A percentile compares a stretch with the other conserved stretches of the same genome.
phyloP scores from a whole-genome alignment of 805 yeast genomes.

The Sugiyamaella mastotermitis region DNA sequence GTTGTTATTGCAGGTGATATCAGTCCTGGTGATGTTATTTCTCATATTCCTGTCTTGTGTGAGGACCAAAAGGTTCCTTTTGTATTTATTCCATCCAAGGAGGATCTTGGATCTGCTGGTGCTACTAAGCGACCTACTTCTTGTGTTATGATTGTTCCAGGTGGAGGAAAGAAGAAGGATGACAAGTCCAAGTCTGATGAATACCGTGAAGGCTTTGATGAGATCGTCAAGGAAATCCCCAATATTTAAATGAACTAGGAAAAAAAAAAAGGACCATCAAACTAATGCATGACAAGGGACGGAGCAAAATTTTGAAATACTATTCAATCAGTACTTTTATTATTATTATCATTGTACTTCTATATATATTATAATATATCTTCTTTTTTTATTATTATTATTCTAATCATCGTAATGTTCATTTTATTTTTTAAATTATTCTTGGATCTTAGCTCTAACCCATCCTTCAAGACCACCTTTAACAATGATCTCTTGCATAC shows the following conservation, averaged over 20 bases:
- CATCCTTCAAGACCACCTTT: slow-evolving; percentile 98
- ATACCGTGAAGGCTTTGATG: slow-evolving; percentile 89
- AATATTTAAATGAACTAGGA: too few species aligned
- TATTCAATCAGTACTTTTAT: too few species aligned
- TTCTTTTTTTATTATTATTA: too few species aligned
- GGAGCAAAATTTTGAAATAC: too few species aligned
- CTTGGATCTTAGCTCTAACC: slow-evolving; percentile 55
- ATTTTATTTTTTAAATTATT: neutral
- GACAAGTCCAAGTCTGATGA: slow-evolving; percentile 67
- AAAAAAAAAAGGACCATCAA: too few species aligned
- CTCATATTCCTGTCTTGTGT: slow-evolving; percentile 95
- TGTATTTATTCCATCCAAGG: slow-evolving; percentile 93
- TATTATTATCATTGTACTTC: too few species aligned
- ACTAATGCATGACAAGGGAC: too few species aligned
- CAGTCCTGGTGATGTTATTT: slow-evolving; percentile 93
- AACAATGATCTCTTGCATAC: slow-evolving; percentile 92
- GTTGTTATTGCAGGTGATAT: slow-evolving; percentile 97
- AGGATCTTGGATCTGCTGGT: slow-evolving; percentile 97
- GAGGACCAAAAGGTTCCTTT: slow-evolving; percentile 91
- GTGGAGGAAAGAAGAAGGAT: slow-evolving; percentile 70
- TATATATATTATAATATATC: too few species aligned
- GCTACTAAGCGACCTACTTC: slow-evolving; percentile 99
- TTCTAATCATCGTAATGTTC: too few species aligned
- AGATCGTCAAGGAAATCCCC: slow-evolving; percentile 83
- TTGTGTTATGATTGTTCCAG: slow-evolving; percentile 95